Conservation (phyloP, 495 filamentous ascomycete species). For the Penicillium paxilli region DNA sequence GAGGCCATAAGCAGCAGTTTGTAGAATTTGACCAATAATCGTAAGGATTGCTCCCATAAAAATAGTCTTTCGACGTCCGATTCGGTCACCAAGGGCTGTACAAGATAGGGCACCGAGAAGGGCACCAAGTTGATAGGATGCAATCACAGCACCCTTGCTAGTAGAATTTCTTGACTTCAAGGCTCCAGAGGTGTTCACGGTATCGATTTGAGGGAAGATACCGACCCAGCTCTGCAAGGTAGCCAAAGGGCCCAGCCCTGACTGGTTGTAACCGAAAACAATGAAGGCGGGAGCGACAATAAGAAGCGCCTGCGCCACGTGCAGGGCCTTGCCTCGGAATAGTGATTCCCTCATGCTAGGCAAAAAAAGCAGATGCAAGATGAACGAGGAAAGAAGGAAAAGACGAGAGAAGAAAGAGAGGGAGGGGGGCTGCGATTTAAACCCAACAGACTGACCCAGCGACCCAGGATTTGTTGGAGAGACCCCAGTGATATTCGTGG, state of each 20-base stretch:
- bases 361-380: background rate
- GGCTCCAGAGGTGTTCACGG: constrained; percentile 29
- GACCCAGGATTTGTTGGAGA: background rate
- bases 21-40: constrained; percentile 50
- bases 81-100: constrained; percentile 42
- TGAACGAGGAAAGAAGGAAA: background rate
- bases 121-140: constrained; percentile 44
- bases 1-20: constrained; percentile 43
- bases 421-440: background rate
- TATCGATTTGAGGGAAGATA: constrained; percentile 34
- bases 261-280: constrained; percentile 37
- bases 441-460: background rate
- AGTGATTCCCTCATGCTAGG: background rate
- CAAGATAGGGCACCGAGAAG: constrained; percentile 42
- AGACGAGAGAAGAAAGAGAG: background rate
- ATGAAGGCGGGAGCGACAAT: constrained; percentile 41
- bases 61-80: constrained; percentile 56
- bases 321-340: constrained; percentile 18
- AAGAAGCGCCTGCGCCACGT: constrained; percentile 29
- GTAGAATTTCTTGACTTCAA: constrained; percentile 29
- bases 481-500: constrained; percentile 1
- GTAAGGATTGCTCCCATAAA: constrained; percentile 48
- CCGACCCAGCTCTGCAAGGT: constrained; percentile 29
- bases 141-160: constrained; percentile 40
- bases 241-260: constrained; percentile 26